phyloP scores from a whole-genome alignment of 352 stramenopile genomes.

The Labyrinthula sp. region DNA sequence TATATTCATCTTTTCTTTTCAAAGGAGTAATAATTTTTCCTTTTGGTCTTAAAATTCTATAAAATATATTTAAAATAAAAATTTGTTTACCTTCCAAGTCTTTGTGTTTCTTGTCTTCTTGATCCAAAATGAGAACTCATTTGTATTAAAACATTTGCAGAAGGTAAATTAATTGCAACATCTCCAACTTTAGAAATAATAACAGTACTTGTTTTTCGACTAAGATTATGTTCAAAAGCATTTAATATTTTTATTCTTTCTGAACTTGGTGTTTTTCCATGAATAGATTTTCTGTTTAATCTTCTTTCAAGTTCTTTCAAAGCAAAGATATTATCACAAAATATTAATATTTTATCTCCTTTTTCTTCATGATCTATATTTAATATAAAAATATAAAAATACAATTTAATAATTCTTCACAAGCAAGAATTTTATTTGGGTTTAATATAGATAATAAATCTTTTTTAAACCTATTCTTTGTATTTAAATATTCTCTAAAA shows the following conservation, averaged over 20 bases:
- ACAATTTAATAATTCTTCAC: conserved; percentile 13
- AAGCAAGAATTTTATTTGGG: conserved; percentile 71
- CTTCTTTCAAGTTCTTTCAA: conserved; percentile 62
- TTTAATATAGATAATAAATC: conserved; percentile 94
- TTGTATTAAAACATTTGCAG: conserved; percentile 99
- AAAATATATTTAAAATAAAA: too few relatives aligned
- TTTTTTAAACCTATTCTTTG: conserved; percentile 35
- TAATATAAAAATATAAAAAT: too few relatives aligned
- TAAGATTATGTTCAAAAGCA: too few relatives aligned
- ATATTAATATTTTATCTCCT: conserved; percentile 90
- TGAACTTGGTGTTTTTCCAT: conserved; percentile 5
- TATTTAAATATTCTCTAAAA: conserved; percentile 66
- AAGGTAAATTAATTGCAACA: conserved; percentile 94
- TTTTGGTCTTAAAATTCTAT: conserved; percentile 96
- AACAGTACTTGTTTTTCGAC: neutral
- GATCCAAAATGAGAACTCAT: conserved; percentile 91
- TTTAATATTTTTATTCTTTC: conserved; percentile 22
- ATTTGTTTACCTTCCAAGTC: too few relatives aligned
- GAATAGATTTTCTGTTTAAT: conserved; percentile 9
- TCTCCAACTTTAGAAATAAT: conserved; percentile 85
- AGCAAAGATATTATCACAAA: conserved; percentile 90
- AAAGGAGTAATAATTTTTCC: conserved; percentile 27
- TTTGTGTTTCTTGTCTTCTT: conserved; percentile 90
- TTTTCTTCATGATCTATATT: conserved; percentile 16
- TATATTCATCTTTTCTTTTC: conserved; percentile 79